A percentile compares a stretch with the other conserved stretches of the same genome.
Conservation (phyloP, 805 yeast genomes). For the Kodamaea fukazawae region DNA sequence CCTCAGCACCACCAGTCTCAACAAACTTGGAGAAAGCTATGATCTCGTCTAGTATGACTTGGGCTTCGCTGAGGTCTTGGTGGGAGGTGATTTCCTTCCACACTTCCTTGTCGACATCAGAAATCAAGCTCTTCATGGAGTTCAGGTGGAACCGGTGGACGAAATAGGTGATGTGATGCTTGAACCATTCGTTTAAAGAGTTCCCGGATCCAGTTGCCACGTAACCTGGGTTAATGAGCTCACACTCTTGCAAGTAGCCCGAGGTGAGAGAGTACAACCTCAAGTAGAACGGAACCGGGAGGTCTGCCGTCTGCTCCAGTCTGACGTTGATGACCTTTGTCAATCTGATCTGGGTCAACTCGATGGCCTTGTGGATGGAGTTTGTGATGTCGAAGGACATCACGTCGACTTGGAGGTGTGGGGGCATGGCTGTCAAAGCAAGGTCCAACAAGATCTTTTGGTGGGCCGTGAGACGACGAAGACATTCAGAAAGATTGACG, state of each 20-base stretch:
- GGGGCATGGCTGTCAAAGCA: constrained; percentile 42
- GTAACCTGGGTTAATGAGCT: constrained; percentile 69
- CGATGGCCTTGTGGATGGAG: constrained; percentile 66
- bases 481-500: constrained; percentile 64
- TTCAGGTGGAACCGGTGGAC: constrained; percentile 53
- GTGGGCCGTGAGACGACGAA: constrained; percentile 71
- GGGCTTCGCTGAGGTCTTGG: constrained; percentile 27
- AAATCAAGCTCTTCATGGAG: constrained; percentile 45
- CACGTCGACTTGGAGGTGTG: constrained; percentile 34
- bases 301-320: constrained; percentile 61
- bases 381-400: constrained; percentile 65
- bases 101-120: constrained; percentile 59
- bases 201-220: constrained; percentile 49
- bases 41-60: constrained; percentile 24
- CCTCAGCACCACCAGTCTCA: constrained; percentile 18
- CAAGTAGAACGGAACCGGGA: constrained; percentile 60
- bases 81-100: constrained; percentile 78
- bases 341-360: constrained; percentile 69
- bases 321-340: constrained; percentile 77
- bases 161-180: constrained; percentile 63
- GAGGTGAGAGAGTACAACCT: constrained; percentile 64
- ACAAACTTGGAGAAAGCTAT: constrained; percentile 23
- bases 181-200: constrained; percentile 60
- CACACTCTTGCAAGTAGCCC: constrained; percentile 78
- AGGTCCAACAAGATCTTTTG: constrained; percentile 76